phyloP scores from a whole-genome alignment of 2,329 filamentous ascomycete genomes.

The Malbranchea zuffiana region DNA sequence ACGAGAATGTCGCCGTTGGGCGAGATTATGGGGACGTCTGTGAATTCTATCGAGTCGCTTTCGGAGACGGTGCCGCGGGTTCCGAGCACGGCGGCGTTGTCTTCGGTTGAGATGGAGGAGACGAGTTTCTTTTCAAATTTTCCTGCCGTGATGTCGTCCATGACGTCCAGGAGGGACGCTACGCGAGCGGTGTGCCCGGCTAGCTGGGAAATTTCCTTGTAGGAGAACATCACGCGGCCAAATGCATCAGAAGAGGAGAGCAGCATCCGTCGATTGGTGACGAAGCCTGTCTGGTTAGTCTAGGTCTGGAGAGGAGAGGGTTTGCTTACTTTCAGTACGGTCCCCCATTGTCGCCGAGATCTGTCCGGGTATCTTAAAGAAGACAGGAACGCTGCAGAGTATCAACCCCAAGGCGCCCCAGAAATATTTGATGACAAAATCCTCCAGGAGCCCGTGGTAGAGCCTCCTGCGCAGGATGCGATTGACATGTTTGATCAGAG shows the following conservation, averaged over 20 bases:
- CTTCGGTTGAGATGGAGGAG: constrained; percentile 69
- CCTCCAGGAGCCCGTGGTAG: constrained; percentile 99
- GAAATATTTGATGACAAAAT: constrained; percentile 99
- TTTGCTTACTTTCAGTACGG: constrained; percentile 45
- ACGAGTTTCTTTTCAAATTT: constrained; percentile 95
- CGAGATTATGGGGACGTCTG: constrained; percentile 86
- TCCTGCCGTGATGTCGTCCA: constrained; percentile 82
- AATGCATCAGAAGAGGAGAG: constrained; percentile 92
- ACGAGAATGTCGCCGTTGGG: constrained; percentile 93
- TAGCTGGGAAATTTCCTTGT: constrained; percentile 92
- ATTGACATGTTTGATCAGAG: constrained; percentile 97
- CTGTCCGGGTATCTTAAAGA: constrained; percentile 78
- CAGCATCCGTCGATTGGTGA: constrained; percentile 86
- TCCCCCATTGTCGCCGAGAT: constrained; percentile 42
- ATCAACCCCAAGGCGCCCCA: constrained; percentile 89
- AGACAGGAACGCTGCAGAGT: constrained; percentile 89
- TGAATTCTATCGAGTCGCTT: constrained; percentile 73
- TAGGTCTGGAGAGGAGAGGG: background rate
- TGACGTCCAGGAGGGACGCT: constrained; percentile 78
- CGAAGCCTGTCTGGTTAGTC: constrained; percentile 49
- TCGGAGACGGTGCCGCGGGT: constrained; percentile 74
- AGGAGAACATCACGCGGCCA: constrained; percentile 92
- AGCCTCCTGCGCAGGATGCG: constrained; percentile 80
- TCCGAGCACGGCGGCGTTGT: constrained; percentile 70
- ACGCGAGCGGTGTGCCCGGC: constrained; percentile 93